Evolutionary conservation across 257 asterid species (phyloP), one percentile per base, ranked within the genome.

Genomic region (Pogostemon cablin): DNA sequence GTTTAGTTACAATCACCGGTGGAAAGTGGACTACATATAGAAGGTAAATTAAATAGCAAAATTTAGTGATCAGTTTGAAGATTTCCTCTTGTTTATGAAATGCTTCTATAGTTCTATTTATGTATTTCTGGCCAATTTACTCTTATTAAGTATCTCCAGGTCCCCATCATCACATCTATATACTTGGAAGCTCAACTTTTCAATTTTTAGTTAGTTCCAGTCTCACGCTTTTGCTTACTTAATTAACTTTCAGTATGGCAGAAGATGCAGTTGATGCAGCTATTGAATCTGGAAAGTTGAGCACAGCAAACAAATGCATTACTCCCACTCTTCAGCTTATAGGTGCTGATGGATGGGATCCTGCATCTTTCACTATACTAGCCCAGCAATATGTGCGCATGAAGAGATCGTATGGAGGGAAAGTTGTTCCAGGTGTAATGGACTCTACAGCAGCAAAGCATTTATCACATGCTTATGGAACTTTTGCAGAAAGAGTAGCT

Each of bases 1-100:
- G 98, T 82, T 82, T 95, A 79, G 96, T 95, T 7, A 91, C 99
- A 54, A 88, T 91, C 60, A 89, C 99, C 10, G 99, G 99, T 79
- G 99, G 98, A 72, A 95, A 95, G 83, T 95, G 99, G 99, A 95
- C 97, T 54, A 95, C 99, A 3, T 95, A 95, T 76, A 85, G 99
- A 88, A 88, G 99, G 99, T 95, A 86, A 54, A 47, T 42, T 50
- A 35, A 54, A 72, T 72, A 39, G 8, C 20, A 52, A 52, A 52
- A 42, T 9, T 68, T 12, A 12, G 43, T 9, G 12, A 12, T 64
- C 67, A 8, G 20, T 52, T 69, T 50, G 4, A 48, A 41, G 17
- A 37, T 48, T 67, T 38, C 40, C 69, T n/a, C 50, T 69, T 75
- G 17, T 20, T 11, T 53, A 53, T 60, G 71, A 64, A 38, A 71